Percentiles rank a stretch among this genome's conserved stretches.
Evolutionary conservation across 306 rosid species (phyloP).

Genomic region (Quercus berberidifolia): DNA sequence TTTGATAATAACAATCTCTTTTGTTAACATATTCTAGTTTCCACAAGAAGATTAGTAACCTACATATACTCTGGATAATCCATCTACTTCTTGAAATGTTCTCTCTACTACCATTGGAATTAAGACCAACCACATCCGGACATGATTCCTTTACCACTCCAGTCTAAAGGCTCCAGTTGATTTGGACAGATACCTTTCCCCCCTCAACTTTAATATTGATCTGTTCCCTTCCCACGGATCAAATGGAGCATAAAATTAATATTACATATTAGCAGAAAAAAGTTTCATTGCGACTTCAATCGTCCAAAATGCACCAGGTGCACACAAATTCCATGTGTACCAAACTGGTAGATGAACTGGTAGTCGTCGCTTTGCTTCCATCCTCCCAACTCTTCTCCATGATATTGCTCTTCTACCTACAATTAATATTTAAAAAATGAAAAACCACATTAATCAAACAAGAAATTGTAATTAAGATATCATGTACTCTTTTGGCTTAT

Average conservation of each 20-base stretch:
- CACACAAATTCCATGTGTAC: not conserved
- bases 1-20: too few relatives aligned
- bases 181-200: too few relatives aligned
- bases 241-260: not conserved
- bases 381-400: conserved; percentile 49
- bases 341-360: conserved; percentile 1
- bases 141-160: too few relatives aligned
- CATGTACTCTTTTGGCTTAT: not conserved
- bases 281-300: not conserved
- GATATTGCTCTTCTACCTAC: conserved; percentile 41
- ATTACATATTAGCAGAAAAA: not conserved
- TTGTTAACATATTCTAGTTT: too few relatives aligned
- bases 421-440: conserved; percentile 17
- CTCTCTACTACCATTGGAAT: too few relatives aligned
- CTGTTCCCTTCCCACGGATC: not conserved
- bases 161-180: too few relatives aligned
- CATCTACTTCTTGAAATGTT: too few relatives aligned
- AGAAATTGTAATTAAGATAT: not conserved
- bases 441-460: conserved; percentile 12
- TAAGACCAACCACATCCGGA: too few relatives aligned
- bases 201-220: too few relatives aligned
- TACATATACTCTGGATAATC: too few relatives aligned
- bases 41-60: too few relatives aligned
- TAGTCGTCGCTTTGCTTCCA: conserved; percentile 56
- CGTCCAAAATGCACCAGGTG: not conserved